These are phyloP conservation scores for Salix exigua DNA, from an alignment of 345 rosid species.

Conservation along the genomic window DNA sequence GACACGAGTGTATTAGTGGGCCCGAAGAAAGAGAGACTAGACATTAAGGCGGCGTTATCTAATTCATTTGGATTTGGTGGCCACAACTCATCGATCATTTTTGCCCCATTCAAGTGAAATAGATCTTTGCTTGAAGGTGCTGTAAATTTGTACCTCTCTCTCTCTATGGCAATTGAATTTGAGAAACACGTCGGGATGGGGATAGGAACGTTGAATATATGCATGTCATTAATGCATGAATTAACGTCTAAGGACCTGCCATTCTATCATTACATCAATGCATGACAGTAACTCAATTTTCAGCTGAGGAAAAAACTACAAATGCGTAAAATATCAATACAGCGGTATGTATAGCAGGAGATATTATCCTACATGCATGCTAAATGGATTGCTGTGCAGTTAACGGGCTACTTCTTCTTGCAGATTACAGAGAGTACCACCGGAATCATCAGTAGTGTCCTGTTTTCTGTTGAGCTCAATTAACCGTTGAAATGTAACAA, in stretches of 20 bases:
- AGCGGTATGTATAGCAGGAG: background rate
- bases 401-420: background rate
- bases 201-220: background rate
- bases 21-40: constrained; percentile 72
- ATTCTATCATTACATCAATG: background rate
- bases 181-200: background rate
- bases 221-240: background rate
- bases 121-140: constrained; percentile 3
- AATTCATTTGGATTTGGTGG: constrained; percentile 96
- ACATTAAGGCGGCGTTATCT: constrained; percentile 78
- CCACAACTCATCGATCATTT: constrained; percentile 91
- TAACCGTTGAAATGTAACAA: background rate
- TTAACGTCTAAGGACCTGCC: background rate
- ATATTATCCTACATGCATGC: background rate
- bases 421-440: background rate
- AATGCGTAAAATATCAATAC: background rate
- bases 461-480: background rate
- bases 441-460: background rate
- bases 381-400: background rate
- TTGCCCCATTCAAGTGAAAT: constrained; percentile 76
- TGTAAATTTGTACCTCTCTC: background rate
- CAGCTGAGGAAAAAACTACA: background rate
- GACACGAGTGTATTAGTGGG: constrained; percentile 69
- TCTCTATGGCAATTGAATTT: background rate
- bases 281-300: background rate